Percentiles rank a stretch among this genome's conserved stretches.
Conservation (phyloP, 73 alveolate species). For the Effrenium voratum region DNA sequence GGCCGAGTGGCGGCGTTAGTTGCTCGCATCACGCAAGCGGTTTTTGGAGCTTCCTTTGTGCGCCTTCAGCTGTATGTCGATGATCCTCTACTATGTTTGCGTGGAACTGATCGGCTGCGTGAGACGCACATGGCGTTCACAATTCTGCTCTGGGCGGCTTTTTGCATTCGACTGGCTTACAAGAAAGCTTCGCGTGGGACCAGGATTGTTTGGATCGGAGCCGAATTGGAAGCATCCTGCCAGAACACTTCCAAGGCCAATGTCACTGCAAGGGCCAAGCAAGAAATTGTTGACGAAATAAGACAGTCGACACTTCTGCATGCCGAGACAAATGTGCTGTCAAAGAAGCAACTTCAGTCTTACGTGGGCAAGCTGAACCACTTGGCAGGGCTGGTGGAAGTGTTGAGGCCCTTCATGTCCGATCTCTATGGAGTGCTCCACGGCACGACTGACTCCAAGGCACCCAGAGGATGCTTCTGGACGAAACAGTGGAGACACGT, state of each 20-base stretch:
- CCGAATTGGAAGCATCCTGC: not conserved
- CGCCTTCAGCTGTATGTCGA: conserved; percentile 44
- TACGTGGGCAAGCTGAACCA: conserved; percentile 64
- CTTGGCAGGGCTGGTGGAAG: conserved; percentile 58
- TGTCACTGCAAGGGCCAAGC: conserved; percentile 13
- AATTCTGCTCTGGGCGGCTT: not conserved
- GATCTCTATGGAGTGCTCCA: conserved; percentile 34
- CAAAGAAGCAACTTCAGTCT: not conserved
- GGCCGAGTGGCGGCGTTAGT: conserved; percentile 47
- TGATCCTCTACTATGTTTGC: not conserved
- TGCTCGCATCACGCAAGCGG: not conserved
- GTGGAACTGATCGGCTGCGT: not conserved
- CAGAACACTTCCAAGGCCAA: not conserved
- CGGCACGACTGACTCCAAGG: not conserved
- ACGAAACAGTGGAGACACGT: conserved; percentile 42
- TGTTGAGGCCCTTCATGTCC: conserved; percentile 36
- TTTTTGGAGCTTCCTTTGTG: not conserved
- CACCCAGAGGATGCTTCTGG: conserved; percentile 19
- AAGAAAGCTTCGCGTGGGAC: conserved; percentile 8
- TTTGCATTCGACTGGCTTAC: conserved; percentile 28
- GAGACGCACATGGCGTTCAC: not conserved
- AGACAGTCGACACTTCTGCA: not conserved
- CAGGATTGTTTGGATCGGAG: conserved; percentile 17
- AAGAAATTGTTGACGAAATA: not conserved
- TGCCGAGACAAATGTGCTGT: not conserved